These are phyloP conservation scores for Alternaria viburni DNA, from an alignment of 2,329 filamentous ascomycete genomes.

Conservation along the genomic window DNA sequence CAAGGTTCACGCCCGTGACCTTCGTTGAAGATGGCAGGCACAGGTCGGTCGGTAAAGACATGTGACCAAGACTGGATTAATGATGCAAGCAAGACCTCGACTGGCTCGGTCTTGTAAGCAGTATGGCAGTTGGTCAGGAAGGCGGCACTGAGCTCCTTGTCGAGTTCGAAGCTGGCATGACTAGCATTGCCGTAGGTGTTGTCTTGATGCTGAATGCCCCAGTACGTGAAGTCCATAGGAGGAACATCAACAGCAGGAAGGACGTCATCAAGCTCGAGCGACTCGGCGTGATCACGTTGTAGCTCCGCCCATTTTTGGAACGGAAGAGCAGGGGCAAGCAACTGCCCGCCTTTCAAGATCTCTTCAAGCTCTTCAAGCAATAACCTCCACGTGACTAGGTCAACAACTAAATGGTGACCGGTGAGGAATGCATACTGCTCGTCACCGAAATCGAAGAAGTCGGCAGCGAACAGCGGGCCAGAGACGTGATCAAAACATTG, in stretches of 20 bases:
- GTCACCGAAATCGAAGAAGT: conserved; percentile 43
- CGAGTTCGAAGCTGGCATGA: conserved; percentile 41
- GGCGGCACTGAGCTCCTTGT: conserved; percentile 31
- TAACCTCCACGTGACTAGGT: conserved; percentile 56
- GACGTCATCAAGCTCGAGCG: conserved; percentile 28
- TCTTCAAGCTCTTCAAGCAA: conserved; percentile 55
- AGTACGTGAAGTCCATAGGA: conserved; percentile 44
- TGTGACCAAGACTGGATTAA: conserved; percentile 63
- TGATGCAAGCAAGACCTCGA: conserved; percentile 63
- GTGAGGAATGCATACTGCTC: conserved; percentile 45
- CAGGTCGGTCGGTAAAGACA: conserved; percentile 60
- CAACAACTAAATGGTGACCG: conserved; percentile 50
- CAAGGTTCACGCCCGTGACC: conserved; percentile 49
- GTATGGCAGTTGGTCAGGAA: conserved; percentile 44
- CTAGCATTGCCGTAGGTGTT: conserved; percentile 49
- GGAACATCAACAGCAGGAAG: conserved; percentile 41
- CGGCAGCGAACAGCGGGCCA: conserved; percentile 42
- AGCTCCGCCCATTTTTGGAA: conserved; percentile 51
- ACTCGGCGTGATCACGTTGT: conserved; percentile 45
- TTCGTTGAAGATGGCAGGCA: conserved; percentile 58
- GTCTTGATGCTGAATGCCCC: conserved; percentile 46
- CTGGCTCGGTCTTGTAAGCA: conserved; percentile 60
- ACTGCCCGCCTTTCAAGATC: conserved; percentile 34
- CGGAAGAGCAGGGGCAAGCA: conserved; percentile 39
- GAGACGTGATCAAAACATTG: conserved; percentile 33